phyloP scores from a whole-genome alignment of 768 basidiomycete genomes.

The Porphyrellus cyaneotinctus region DNA sequence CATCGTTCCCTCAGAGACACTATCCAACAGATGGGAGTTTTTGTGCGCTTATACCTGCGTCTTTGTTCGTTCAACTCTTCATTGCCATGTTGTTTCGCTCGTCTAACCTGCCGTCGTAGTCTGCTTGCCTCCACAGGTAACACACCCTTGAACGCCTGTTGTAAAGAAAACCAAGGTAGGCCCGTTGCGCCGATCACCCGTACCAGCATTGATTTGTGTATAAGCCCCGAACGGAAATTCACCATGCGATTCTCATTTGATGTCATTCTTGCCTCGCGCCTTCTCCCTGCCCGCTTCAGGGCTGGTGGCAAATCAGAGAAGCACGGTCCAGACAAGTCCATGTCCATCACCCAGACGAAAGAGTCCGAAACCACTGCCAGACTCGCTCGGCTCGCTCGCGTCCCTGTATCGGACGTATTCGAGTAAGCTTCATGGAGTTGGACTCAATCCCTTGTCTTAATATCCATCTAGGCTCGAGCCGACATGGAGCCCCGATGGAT shows the following conservation, averaged over 20 bases:
- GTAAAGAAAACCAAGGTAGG: slow-evolving; percentile 16
- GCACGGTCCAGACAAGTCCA: slow-evolving; percentile 25
- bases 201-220: slow-evolving; percentile 5
- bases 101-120: slow-evolving; percentile 18
- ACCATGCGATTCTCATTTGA: slow-evolving; percentile 22
- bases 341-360: slow-evolving; percentile 6
- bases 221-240: slow-evolving; percentile 11
- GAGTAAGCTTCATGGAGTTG: slow-evolving; percentile 10
- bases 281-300: slow-evolving; percentile 24
- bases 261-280: slow-evolving; percentile 17
- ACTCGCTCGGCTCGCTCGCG: slow-evolving; percentile 26
- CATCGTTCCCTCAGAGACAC: slow-evolving; percentile 14
- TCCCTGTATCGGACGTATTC: slow-evolving; percentile 24
- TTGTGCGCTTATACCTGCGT: slow-evolving; percentile 26
- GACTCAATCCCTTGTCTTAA: background rate
- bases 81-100: background rate
- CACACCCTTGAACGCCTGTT: slow-evolving; percentile 25
- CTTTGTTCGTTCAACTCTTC: slow-evolving; percentile 21
- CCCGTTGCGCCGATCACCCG: background rate
- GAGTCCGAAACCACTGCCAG: slow-evolving; percentile 21
- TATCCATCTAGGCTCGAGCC: slow-evolving; percentile 22
- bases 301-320: slow-evolving; percentile 9
- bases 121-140: slow-evolving; percentile 27
- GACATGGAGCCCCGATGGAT: slow-evolving; percentile 22
- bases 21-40: slow-evolving; percentile 35